phyloP scores from a whole-genome alignment of 2,329 filamentous ascomycete species.

The Gaeumannomyces sp. region DNA sequence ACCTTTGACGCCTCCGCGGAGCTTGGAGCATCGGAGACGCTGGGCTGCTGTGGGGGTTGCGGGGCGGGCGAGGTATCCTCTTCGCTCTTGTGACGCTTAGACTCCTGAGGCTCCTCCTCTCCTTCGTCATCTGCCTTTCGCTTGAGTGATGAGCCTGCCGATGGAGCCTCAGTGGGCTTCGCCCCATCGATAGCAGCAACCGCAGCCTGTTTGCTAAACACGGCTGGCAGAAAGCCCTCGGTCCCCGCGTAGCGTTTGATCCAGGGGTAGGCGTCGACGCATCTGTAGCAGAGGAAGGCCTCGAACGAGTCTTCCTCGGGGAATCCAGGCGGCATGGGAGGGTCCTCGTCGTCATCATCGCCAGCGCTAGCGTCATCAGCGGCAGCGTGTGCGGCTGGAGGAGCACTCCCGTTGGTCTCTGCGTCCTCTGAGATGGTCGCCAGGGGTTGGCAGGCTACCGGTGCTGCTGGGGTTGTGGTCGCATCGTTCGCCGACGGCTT shows the following conservation, averaged over 20 bases:
- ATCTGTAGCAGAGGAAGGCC: conserved; percentile 89
- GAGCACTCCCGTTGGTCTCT: conserved; percentile 22
- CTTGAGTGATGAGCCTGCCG: conserved; percentile 35
- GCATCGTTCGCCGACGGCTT: conserved; percentile 6
- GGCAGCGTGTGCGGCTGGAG: conserved; percentile 9
- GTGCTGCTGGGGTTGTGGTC: conserved; percentile 4
- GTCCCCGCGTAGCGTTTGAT: conserved; percentile 81
- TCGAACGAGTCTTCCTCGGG: conserved; percentile 86
- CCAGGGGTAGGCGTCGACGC: conserved; percentile 82
- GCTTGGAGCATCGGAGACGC: neutral
- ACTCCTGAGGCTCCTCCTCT: conserved; percentile 26
- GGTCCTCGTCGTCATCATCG: conserved; percentile 48
- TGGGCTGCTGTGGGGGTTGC: neutral
- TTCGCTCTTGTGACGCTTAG: conserved; percentile 50
- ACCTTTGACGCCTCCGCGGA: conserved; percentile 2
- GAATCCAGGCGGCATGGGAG: conserved; percentile 76
- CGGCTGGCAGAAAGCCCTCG: conserved; percentile 69
- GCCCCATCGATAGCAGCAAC: conserved; percentile 10
- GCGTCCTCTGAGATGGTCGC: conserved; percentile 45
- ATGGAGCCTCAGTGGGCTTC: neutral
- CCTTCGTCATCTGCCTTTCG: conserved; percentile 57
- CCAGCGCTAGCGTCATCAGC: conserved; percentile 16
- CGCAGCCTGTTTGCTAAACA: conserved; percentile 41
- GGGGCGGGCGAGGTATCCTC: conserved; percentile 17
- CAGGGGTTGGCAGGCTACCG: conserved; percentile 22